phyloP scores from a whole-genome alignment of 116 monocot genomes.

The Dioscorea cayenensis region DNA sequence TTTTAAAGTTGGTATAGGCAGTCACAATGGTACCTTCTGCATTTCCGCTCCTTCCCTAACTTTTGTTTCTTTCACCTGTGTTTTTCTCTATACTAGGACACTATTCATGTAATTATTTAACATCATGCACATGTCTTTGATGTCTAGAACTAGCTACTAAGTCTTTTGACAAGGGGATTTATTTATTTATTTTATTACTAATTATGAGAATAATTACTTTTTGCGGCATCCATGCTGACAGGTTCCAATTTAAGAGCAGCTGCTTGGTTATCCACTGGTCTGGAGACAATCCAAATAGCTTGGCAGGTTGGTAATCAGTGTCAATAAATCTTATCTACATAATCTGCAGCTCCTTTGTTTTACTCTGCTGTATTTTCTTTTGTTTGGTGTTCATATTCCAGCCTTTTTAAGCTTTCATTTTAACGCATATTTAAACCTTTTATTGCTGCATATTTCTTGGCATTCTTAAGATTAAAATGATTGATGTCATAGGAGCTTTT shows the following conservation, averaged over 20 bases:
- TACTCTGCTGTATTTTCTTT: not conserved
- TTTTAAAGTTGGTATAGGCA: too few species aligned
- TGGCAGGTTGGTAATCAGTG: slow-evolving; percentile 54
- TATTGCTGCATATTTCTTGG: not conserved
- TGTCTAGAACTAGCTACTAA: too few species aligned
- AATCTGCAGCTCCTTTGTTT: not conserved
- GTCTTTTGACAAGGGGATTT: not conserved
- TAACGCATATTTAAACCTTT: too few species aligned
- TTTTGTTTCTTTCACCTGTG: too few species aligned
- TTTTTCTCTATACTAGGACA: too few species aligned
- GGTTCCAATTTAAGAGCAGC: slow-evolving; percentile 59
- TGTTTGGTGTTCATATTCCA: too few species aligned
- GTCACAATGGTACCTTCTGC: too few species aligned
- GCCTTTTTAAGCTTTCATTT: too few species aligned
- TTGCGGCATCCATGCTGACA: slow-evolving; percentile 9
- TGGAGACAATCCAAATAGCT: slow-evolving; percentile 96
- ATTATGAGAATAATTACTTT: not conserved
- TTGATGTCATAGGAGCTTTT: not conserved
- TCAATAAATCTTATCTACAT: not conserved
- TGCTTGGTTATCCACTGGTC: slow-evolving; percentile 95
- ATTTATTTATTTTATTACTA: not conserved
- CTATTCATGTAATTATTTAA: too few species aligned
- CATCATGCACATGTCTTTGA: too few species aligned
- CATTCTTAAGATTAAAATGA: not conserved
- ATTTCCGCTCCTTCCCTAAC: too few species aligned